Evolutionary conservation across 1,284 basidiomycete genomes (phyloP), one percentile per base, ranked within the genome.

Genomic region (Psilocybe mexicana): DNA sequence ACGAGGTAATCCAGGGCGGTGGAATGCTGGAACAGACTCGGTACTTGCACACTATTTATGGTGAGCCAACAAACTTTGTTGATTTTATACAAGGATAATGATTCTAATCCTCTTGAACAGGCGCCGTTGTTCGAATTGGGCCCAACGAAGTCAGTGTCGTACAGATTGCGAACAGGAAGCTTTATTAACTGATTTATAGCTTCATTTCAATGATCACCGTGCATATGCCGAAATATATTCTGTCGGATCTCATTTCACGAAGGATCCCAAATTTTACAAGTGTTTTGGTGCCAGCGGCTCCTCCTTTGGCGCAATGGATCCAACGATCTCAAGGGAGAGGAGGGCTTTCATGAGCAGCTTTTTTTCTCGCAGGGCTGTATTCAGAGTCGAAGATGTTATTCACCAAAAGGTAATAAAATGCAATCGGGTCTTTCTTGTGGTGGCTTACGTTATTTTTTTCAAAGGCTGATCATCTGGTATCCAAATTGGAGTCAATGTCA

Each of bases 221-320:
- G 72, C 70, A 23, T 74, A 73, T 54, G 60, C 64, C 33, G 67
- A 69, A 6, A 73, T 76, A 43, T 75, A 74, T 62, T 63, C 67
- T 11, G 60, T 65, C 11, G 69, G 69, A 38, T 69, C 68, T 14
- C 67, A 63, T 36, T 69, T 74, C 40, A 65, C 63, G 18, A 77
- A 76, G 54, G 72, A 75, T 25, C 63, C 69, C 30, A 49, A 52
- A 30, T 74, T 75, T 46, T 75, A 76, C 52, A 56, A 54, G 35
- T 70, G 67, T 50, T 77, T 76, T 57, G 69, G 65, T n/a, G 68
- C 67, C 11, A 62, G 65, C 26, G 64, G 66, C 45, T 72, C 71
- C 6, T 68, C 72, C 1, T 73, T 77, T 57, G 70, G 69, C 38
- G 67, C 65, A 14, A 68, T 70, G 30, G 71, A 74, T 61, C 69